Evolutionary conservation across 1,284 basidiomycete species (phyloP), one percentile per base, ranked within the genome.

Genomic region (Fomitiporia mediterranea): DNA sequence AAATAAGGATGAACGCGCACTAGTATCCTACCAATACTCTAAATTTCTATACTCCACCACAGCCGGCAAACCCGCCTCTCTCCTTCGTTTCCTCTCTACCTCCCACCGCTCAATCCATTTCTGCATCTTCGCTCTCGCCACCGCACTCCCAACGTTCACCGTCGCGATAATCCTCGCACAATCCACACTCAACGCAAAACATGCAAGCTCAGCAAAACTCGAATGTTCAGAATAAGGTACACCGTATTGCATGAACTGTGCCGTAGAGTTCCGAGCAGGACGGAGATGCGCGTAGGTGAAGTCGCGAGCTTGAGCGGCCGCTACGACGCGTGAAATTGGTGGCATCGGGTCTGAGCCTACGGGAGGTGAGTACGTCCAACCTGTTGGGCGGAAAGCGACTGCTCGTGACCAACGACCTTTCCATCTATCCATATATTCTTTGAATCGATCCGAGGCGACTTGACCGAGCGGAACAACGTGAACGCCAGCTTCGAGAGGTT

Each of bases 201-300:
- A 97, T 21, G 91, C 98, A 65, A 94, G 76, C 70, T 97, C 94
- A 64, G 89, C 89, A 71, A 97, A 97, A 34, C 90, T 94, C 50
- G 91, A 95, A 68, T 99, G 95, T 68, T 98, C 95, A 2, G 92
- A 96, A 68, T 98, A 98, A 3, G 96, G 96, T 13, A 98, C 91
- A 30, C 92, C 86, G 66, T 86, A 94, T 55, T 97, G 76, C 72
- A 88, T 86, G 55, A 89, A 71, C 37, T 78, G 70, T 19, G 80
- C 61, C 15, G 84, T 86, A 6, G 89, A 89, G 59, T 89, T 90
- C 43, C 83, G 79, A 65, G 86, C 82, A 15, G 86, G 80, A 54
- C 78, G 82, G 5, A 98, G 76, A 64, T 87, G 78, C 32, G 79
- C 70, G 61, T 82, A 76, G 2, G 82, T 83, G 70, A 91, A 97